Percentiles rank a stretch among this genome's conserved stretches.
These are phyloP conservation scores for Penicillium occitanis DNA, from an alignment of 2,329 filamentous ascomycete species.

Conservation along the genomic window DNA sequence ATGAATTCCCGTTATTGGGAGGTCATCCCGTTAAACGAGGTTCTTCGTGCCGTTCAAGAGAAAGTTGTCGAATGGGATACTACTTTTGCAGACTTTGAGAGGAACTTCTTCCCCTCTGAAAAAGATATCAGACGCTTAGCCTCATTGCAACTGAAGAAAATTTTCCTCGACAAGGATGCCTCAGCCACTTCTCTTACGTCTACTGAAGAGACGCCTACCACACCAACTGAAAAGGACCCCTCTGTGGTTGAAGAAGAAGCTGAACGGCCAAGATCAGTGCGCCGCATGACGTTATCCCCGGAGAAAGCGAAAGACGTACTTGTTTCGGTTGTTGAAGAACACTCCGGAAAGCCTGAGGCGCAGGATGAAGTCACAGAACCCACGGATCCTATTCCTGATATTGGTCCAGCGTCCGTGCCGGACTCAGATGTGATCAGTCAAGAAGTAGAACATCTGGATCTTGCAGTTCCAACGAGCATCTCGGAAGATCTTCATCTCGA, in stretches of 20 bases:
- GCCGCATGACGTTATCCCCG: slow-evolving; percentile 52
- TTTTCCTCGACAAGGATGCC: slow-evolving; percentile 84
- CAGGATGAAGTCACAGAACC: slow-evolving; percentile 27
- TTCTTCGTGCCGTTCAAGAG: slow-evolving; percentile 86
- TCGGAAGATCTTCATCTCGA: slow-evolving; percentile 26
- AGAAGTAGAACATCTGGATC: slow-evolving; percentile 62
- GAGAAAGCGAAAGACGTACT: slow-evolving; percentile 66
- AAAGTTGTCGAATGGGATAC: slow-evolving; percentile 93
- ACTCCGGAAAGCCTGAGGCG: slow-evolving; percentile 46
- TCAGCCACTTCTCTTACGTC: slow-evolving; percentile 72
- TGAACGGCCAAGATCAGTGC: slow-evolving; percentile 34
- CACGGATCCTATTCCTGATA: slow-evolving; percentile 23
- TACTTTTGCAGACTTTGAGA: slow-evolving; percentile 85
- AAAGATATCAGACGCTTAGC: slow-evolving; percentile 93
- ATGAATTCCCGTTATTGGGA: slow-evolving; percentile 95
- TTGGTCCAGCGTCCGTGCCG: slow-evolving; percentile 24
- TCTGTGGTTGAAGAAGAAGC: slow-evolving; percentile 32
- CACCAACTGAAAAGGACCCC: slow-evolving; percentile 38
- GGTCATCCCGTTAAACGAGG: slow-evolving; percentile 86
- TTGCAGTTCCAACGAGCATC: slow-evolving; percentile 48
- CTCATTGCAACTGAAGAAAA: slow-evolving; percentile 86
- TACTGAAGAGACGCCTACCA: slow-evolving; percentile 63
- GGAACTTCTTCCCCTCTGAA: slow-evolving; percentile 87
- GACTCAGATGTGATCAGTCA: slow-evolving; percentile 35
- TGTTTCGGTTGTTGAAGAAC: slow-evolving; percentile 65